Percentiles rank a stretch among this genome's conserved stretches.
These are phyloP conservation scores for Camellia sinensis DNA, from an alignment of 148 eudicot species.

Conservation along the genomic window DNA sequence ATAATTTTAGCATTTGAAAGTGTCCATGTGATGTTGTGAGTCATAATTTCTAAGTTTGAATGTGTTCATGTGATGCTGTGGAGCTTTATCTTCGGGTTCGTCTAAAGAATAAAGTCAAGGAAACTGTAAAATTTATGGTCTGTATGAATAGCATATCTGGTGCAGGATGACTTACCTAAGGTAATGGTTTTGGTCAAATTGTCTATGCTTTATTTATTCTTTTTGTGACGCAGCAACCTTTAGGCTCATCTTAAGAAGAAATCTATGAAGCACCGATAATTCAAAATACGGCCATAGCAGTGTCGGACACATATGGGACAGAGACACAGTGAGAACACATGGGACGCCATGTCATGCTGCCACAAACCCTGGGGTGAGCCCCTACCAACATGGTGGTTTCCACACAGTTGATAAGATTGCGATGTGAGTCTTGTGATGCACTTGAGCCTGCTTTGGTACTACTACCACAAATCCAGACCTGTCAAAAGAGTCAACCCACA, in stretches of 20 bases:
- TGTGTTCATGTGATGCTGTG: neutral
- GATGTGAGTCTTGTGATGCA: too few species aligned
- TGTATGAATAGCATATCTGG: neutral
- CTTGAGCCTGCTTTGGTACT: too few species aligned
- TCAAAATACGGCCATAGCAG: too few species aligned
- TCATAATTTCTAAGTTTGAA: neutral
- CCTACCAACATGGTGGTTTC: too few species aligned
- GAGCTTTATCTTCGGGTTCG: neutral
- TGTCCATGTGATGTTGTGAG: neutral
- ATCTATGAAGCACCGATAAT: neutral
- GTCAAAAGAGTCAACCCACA: too few species aligned
- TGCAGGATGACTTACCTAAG: neutral
- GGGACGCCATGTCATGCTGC: too few species aligned
- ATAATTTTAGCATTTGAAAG: neutral
- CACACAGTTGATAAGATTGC: too few species aligned
- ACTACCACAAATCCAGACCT: too few species aligned
- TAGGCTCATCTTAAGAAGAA: neutral
- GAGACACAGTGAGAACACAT: too few species aligned
- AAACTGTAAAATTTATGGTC: neutral
- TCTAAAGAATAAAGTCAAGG: conserved; percentile 14
- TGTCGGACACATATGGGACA: too few species aligned
- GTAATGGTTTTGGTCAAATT: neutral
- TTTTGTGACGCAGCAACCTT: neutral
- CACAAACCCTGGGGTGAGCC: too few species aligned
- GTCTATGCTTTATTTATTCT: neutral